Evolutionary conservation across 768 basidiomycete genomes (phyloP).

Genomic region (Boletus speciosus): DNA sequence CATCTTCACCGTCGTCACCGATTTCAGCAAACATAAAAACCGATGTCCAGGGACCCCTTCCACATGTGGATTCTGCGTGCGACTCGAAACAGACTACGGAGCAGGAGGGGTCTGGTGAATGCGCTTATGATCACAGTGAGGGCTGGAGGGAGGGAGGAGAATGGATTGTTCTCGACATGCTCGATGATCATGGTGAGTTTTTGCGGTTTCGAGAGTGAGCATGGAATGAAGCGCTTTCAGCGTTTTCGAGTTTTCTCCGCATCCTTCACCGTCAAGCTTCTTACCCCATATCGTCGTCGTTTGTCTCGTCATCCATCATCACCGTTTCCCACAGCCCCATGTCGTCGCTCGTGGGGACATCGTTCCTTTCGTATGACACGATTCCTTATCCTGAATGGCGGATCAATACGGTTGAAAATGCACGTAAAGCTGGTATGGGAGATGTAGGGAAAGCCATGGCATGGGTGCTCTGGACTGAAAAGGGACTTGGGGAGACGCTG

Average conservation of each 20-base stretch:
- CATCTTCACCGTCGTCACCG: conserved; percentile 27
- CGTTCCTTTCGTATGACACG: conserved; percentile 32
- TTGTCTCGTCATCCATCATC: conserved; percentile 49
- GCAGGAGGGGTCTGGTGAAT: neutral
- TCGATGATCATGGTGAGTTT: conserved; percentile 41
- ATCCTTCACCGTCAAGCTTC: conserved; percentile 47
- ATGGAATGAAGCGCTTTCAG: conserved; percentile 25
- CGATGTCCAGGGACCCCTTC: conserved; percentile 1
- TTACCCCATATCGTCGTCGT: conserved; percentile 38
- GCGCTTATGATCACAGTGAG: conserved; percentile 4
- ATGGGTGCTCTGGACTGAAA: conserved; percentile 38
- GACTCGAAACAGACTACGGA: conserved; percentile 6
- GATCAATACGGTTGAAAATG: conserved; percentile 43
- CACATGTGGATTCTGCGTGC: neutral
- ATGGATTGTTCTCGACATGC: conserved; percentile 53
- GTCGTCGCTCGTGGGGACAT: neutral
- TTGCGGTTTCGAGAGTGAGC: neutral
- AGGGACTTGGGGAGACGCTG: conserved; percentile 14
- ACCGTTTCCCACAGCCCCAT: conserved; percentile 44
- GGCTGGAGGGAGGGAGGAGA: conserved; percentile 32
- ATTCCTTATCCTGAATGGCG: conserved; percentile 72
- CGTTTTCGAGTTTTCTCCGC: conserved; percentile 48
- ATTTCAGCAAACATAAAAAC: conserved; percentile 12
- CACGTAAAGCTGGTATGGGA: conserved; percentile 56
- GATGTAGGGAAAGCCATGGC: conserved; percentile 55